Evolutionary conservation across 2,329 filamentous ascomycete genomes (phyloP).

Genomic region (Exserohilum turcica): DNA sequence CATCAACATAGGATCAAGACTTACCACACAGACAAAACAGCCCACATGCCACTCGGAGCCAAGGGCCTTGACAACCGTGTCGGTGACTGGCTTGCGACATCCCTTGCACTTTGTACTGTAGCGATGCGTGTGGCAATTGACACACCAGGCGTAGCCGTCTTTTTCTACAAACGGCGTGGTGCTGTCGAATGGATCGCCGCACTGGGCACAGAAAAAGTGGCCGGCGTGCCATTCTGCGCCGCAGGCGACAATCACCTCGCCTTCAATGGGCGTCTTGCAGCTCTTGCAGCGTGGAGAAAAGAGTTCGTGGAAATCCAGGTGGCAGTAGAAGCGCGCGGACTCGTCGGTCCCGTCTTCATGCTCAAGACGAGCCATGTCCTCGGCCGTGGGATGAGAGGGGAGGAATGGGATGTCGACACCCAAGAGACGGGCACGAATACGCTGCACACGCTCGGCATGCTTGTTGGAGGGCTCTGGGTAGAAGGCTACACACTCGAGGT

Average conservation of each 20-base stretch:
- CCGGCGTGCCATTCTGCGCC: conserved; percentile 96
- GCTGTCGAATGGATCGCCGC: conserved; percentile 76
- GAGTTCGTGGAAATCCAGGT: conserved; percentile 96
- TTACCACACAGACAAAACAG: conserved; percentile 80
- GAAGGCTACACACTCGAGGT: conserved; percentile 93
- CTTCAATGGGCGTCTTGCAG: conserved; percentile 95
- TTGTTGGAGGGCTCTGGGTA: conserved; percentile 83
- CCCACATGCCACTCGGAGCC: conserved; percentile 91
- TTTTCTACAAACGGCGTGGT: conserved; percentile 89
- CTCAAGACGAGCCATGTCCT: conserved; percentile 64
- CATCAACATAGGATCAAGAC: conserved; percentile 21
- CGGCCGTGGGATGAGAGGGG: conserved; percentile 54
- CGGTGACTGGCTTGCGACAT: conserved; percentile 82
- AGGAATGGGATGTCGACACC: conserved; percentile 55
- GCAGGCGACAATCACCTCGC: conserved; percentile 90
- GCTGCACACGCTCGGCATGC: conserved; percentile 71
- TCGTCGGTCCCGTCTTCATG: conserved; percentile 67
- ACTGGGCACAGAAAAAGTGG: conserved; percentile 99
- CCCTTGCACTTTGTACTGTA: conserved; percentile 88
- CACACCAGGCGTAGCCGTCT: conserved; percentile 96
- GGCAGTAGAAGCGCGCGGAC: conserved; percentile 84
- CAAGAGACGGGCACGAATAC: conserved; percentile 68
- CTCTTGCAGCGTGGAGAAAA: conserved; percentile 93
- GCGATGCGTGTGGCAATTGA: conserved; percentile 87
- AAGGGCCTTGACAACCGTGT: conserved; percentile 86